A percentile compares a stretch with the other conserved stretches of the same genome.
These are phyloP conservation scores for Komagataella pastoris DNA, from an alignment of 805 yeast genomes.

Conservation along the genomic window DNA sequence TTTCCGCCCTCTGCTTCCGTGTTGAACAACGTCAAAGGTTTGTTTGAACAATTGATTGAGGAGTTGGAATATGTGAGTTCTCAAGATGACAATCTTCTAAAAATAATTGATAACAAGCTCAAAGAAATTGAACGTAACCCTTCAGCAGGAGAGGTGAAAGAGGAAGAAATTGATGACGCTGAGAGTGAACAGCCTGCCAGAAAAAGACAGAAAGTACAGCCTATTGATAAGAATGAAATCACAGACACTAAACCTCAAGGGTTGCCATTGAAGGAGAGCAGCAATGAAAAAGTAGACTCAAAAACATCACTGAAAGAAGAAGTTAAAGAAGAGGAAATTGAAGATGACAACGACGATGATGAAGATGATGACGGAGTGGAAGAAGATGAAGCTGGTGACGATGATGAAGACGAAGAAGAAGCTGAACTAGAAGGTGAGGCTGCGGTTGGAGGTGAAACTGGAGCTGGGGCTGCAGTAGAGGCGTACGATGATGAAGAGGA, in stretches of 20 bases:
- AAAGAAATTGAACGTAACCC: not conserved
- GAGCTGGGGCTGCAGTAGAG: constrained; percentile 1
- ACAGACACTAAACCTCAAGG: not conserved
- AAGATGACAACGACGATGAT: constrained; percentile 3
- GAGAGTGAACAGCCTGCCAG: constrained; percentile 2
- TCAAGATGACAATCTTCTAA: constrained; percentile 17
- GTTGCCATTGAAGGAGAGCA: constrained; percentile 1
- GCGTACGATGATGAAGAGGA: not conserved
- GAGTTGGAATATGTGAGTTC: constrained; percentile 22
- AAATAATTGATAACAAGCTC: constrained; percentile 1
- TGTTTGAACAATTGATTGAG: constrained; percentile 24
- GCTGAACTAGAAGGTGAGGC: constrained; percentile 1
- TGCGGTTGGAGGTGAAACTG: constrained; percentile 3
- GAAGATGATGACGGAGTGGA: constrained; percentile 3
- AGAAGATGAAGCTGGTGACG: constrained; percentile 4
- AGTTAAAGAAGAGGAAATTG: constrained; percentile 1
- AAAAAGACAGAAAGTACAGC: not conserved
- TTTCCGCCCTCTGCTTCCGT: constrained; percentile 18
- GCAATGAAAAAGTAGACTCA: constrained; percentile 1
- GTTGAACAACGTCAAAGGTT: constrained; percentile 13
- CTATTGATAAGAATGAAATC: not conserved
- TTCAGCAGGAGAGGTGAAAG: constrained; percentile 2
- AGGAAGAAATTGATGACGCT: constrained; percentile 4
- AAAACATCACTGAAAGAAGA: not conserved
- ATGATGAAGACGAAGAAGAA: constrained; percentile 6